Evolutionary conservation across 768 basidiomycete genomes (phyloP).

Genomic region (Chalciporus chontae): DNA sequence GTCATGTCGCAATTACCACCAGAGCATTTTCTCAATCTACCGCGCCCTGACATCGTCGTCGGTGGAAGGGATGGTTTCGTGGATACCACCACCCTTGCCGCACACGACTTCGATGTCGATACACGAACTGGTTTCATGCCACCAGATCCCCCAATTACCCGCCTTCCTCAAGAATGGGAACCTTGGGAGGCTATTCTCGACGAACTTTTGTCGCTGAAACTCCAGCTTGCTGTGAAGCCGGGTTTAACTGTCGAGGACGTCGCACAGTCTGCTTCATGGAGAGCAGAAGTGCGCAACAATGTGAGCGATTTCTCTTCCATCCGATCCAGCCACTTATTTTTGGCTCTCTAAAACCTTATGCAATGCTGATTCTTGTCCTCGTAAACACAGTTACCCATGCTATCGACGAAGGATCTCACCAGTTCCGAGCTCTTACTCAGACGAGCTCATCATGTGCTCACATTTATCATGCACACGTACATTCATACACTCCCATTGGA

Average conservation of each 20-base stretch:
- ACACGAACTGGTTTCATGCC: slow-evolving; percentile 91
- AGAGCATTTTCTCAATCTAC: slow-evolving; percentile 34
- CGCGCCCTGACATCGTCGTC: slow-evolving; percentile 30
- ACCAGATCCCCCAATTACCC: slow-evolving; percentile 60
- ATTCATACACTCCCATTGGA: slow-evolving; percentile 58
- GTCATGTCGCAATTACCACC: slow-evolving; percentile 19
- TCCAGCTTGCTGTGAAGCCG: slow-evolving; percentile 56
- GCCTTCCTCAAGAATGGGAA: slow-evolving; percentile 62
- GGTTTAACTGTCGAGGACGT: slow-evolving; percentile 36
- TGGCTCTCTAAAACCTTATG: background rate
- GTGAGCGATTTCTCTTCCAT: slow-evolving; percentile 32
- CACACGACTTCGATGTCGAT: slow-evolving; percentile 91
- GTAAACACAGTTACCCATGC: slow-evolving; percentile 48
- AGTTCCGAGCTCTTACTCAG: slow-evolving; percentile 56
- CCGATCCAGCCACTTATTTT: background rate
- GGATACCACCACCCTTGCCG: slow-evolving; percentile 65
- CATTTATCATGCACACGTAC: slow-evolving; percentile 75
- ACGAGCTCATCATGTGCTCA: slow-evolving; percentile 69
- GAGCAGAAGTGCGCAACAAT: slow-evolving; percentile 41
- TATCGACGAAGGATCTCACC: slow-evolving; percentile 44
- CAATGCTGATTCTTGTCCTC: background rate
- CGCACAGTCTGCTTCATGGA: slow-evolving; percentile 49
- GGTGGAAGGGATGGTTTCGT: slow-evolving; percentile 23
- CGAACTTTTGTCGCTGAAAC: slow-evolving; percentile 40
- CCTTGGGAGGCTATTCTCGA: slow-evolving; percentile 68